These are phyloP conservation scores for Plasmodium gallinaceum DNA, from an alignment of 169 alveolate genomes.

Conservation along the genomic window DNA sequence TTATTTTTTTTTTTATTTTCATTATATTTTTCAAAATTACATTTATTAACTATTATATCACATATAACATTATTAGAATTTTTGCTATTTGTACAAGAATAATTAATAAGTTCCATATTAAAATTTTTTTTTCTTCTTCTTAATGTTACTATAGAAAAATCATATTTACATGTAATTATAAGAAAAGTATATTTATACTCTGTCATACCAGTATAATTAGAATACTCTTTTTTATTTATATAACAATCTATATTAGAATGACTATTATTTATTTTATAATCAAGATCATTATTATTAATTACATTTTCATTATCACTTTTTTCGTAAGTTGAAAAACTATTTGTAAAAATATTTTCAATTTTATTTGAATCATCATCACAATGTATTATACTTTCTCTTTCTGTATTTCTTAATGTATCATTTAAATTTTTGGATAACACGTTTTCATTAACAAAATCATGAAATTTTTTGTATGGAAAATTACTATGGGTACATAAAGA, in stretches of 20 bases:
- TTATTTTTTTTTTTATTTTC: slow-evolving; percentile 17
- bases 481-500: slow-evolving; percentile 3
- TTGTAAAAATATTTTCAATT: neutral
- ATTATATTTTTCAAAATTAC: slow-evolving; percentile 38
- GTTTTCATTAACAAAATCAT: neutral
- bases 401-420: neutral
- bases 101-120: neutral
- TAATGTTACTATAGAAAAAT: slow-evolving; percentile 23
- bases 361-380: neutral
- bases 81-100: slow-evolving; percentile 12
- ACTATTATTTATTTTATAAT: neutral
- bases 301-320: neutral
- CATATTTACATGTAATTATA: slow-evolving; percentile 35
- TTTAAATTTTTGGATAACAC: neutral
- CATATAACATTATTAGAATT: slow-evolving; percentile 14
- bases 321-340: neutral
- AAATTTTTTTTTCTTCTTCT: slow-evolving; percentile 17
- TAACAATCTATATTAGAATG: no score
- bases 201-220: neutral
- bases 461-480: neutral
- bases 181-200: slow-evolving; percentile 18
- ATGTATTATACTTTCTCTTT: neutral
- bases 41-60: slow-evolving; percentile 26
- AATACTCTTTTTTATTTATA: neutral
- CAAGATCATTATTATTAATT: neutral